Base-by-base conservation (phyloP, 2,329 filamentous ascomycete species). In the Aspergillus bombycis region DNA sequence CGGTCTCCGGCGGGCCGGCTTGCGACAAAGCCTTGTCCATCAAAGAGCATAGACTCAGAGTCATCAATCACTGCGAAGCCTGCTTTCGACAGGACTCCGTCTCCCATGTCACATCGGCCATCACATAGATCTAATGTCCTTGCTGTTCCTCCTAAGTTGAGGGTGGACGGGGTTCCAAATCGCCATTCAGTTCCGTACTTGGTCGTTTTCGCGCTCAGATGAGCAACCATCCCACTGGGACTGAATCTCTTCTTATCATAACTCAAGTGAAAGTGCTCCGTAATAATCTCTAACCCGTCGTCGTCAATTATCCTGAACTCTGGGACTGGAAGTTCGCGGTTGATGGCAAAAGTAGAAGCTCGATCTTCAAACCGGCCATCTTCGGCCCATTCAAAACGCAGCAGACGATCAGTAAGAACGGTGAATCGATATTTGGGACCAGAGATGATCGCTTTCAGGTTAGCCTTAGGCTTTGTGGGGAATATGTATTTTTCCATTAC, bases 281-380 rank as follows among this genome's bases (percentile, higher is more conserved):
- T 89, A 66, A 83, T 81, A 64, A 89, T 87, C 68, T 88, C 82
- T 10, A 89, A 77, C 28, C 81, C 74, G 1, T 81, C 74, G 14
- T 74, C 75, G 23, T 88, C 82, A 60, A 80, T 75, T 55, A 85
- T 76, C 6, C 78, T 79, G 68, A 84, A 87, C 48, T 82, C 71
- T 0, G 82, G 82, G 0, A 83, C 80, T 1, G 81, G 75, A 30
- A 85, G 78, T 12, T 78, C 74, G 30, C 87, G 80, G 65, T 86
- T 84, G 61, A 86, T 79, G n/a, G 87, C 88, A 70, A 89, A 87
- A 11, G 84, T 85, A 0, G 86, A 89, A 0, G 85, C 84, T 5
- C 87, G 82, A 70, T 90, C 86, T 70, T 89, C 88, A 68, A 89
- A 90, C 38, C 77, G 70, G 56, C 83, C 82, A 65, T 89, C 86